These are phyloP conservation scores for Lactifluus piperatus DNA, from an alignment of 768 basidiomycete genomes.

Conservation along the genomic window DNA sequence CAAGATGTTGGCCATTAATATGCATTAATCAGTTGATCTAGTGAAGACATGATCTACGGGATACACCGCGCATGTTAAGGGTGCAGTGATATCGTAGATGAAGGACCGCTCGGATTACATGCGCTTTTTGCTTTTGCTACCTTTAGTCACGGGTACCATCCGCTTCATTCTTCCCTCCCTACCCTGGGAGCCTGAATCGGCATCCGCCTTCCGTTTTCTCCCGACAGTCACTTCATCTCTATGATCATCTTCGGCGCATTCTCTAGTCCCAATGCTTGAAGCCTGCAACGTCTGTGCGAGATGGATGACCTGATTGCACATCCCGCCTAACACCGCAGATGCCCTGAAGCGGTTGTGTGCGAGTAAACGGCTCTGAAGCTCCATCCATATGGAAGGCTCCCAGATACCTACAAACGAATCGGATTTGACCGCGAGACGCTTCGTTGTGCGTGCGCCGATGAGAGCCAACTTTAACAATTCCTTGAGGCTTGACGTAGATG, in stretches of 20 bases:
- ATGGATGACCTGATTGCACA: slow-evolving; percentile 55
- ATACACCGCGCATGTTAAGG: background rate
- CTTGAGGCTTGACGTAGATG: slow-evolving; percentile 63
- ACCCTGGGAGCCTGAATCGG: slow-evolving; percentile 8
- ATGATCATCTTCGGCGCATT: slow-evolving; percentile 10
- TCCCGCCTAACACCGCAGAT: slow-evolving; percentile 49
- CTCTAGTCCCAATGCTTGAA: slow-evolving; percentile 17
- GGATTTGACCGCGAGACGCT: slow-evolving; percentile 31
- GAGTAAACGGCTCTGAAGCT: slow-evolving; percentile 38
- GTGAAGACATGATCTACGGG: no score
- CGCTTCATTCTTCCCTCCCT: slow-evolving; percentile 32
- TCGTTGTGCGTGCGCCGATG: slow-evolving; percentile 55
- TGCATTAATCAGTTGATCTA: no score
- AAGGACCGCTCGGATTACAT: background rate
- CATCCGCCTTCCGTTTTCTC: slow-evolving; percentile 25
- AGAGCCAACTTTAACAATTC: slow-evolving; percentile 69
- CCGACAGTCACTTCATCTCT: slow-evolving; percentile 8
- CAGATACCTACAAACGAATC: slow-evolving; percentile 38
- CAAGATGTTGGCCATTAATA: no score
- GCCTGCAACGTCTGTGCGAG: background rate
- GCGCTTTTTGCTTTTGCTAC: background rate
- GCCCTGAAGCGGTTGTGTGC: slow-evolving; percentile 52
- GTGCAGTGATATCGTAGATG: background rate
- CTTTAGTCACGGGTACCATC: slow-evolving; percentile 29
- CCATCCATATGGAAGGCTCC: slow-evolving; percentile 51